These are phyloP conservation scores for Macrotyloma uniflorum DNA, from an alignment of 306 rosid species.

Conservation along the genomic window DNA sequence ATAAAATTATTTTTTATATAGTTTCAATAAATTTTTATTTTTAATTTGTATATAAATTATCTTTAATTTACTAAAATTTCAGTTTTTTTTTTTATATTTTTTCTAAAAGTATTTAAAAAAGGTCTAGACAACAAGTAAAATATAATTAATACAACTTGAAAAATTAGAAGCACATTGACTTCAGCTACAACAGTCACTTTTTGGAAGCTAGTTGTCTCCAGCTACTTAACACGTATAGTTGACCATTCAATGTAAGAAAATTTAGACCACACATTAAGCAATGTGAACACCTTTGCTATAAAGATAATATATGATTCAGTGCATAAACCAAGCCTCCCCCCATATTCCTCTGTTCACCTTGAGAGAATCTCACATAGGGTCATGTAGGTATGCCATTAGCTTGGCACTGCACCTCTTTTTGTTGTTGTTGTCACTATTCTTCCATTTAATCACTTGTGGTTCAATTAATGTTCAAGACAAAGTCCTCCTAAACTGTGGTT, in stretches of 20 bases:
- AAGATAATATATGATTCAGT: neutral
- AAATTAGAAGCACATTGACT: too few species aligned
- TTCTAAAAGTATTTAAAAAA: too few species aligned
- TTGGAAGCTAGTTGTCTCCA: constrained; percentile 18
- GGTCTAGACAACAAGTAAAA: too few species aligned
- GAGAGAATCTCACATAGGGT: constrained; percentile 12
- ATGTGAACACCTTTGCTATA: neutral
- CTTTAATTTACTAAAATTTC: too few species aligned
- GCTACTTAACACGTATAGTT: neutral
- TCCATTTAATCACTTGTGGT: constrained; percentile 27
- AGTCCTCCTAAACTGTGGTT: constrained; percentile 45
- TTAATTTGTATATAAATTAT: too few species aligned
- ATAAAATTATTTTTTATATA: too few species aligned
- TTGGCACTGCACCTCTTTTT: constrained; percentile 3
- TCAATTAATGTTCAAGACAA: constrained; percentile 16
- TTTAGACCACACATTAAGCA: neutral
- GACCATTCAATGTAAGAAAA: neutral
- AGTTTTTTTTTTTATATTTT: too few species aligned
- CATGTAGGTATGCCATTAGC: constrained; percentile 1
- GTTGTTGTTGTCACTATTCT: neutral
- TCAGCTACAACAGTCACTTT: too few species aligned
- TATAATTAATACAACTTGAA: too few species aligned
- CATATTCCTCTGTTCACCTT: neutral
- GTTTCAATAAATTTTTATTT: too few species aligned
- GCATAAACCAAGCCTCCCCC: neutral